phyloP scores from a whole-genome alignment of 345 rosid species.

The Eutrema heterophyllum region DNA sequence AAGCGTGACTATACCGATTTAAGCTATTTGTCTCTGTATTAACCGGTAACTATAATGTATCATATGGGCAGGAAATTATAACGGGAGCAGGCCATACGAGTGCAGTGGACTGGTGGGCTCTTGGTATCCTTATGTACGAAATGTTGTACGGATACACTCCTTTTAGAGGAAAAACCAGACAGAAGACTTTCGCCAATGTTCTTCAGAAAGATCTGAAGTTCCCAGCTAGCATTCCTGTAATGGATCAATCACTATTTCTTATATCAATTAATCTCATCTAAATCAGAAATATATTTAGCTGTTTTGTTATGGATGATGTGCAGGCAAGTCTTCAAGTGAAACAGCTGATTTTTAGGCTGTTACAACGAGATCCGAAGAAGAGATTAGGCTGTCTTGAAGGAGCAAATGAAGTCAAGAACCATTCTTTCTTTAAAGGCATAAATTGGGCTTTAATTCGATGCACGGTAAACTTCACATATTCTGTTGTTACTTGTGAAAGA shows the following conservation, averaged over 20 bases:
- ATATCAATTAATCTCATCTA: neutral
- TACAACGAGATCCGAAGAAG: slow-evolving; percentile 80
- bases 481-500: slow-evolving; percentile 6
- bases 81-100: slow-evolving; percentile 87
- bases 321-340: slow-evolving; percentile 77
- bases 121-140: slow-evolving; percentile 89
- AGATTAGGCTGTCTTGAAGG: slow-evolving; percentile 84
- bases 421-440: slow-evolving; percentile 70
- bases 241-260: slow-evolving; percentile 5
- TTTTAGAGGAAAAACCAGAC: slow-evolving; percentile 91
- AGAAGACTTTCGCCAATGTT: slow-evolving; percentile 84
- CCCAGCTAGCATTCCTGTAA: slow-evolving; percentile 63
- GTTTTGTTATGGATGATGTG: neutral
- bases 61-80: slow-evolving; percentile 66
- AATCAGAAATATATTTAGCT: neutral
- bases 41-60: slow-evolving; percentile 7
- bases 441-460: slow-evolving; percentile 92
- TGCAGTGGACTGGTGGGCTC: slow-evolving; percentile 99
- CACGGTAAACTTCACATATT: slow-evolving; percentile 44
- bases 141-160: slow-evolving; percentile 98
- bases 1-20: neutral
- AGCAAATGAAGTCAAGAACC: slow-evolving; percentile 77
- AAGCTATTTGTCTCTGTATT: neutral
- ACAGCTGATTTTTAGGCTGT: slow-evolving; percentile 67
- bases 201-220: slow-evolving; percentile 87